phyloP scores from a whole-genome alignment of 192 early-diverging fungal genomes.

The Chytriomyces sp. region DNA sequence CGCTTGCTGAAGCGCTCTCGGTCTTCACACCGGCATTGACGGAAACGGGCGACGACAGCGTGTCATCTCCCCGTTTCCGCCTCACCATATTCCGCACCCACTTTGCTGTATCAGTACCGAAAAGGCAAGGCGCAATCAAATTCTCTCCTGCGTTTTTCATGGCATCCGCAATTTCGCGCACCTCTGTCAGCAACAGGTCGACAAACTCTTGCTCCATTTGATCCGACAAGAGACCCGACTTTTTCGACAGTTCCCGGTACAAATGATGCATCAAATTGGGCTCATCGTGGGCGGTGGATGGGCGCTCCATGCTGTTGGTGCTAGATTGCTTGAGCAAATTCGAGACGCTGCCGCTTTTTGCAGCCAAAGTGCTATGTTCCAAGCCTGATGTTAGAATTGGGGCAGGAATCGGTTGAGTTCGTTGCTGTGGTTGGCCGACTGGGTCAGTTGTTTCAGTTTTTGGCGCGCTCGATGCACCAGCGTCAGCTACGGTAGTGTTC shows the following conservation, averaged over 20 bases:
- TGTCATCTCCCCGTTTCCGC: slow-evolving; percentile 30
- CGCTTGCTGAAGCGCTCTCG: slow-evolving; percentile 14
- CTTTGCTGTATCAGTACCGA: slow-evolving; percentile 28
- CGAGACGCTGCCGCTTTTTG: background rate
- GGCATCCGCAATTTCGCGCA: slow-evolving; percentile 57
- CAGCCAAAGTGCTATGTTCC: background rate
- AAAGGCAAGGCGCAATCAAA: slow-evolving; percentile 32
- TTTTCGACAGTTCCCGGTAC: slow-evolving; percentile 62
- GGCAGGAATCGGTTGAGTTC: background rate
- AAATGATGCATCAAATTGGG: slow-evolving; percentile 18
- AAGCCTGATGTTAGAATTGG: background rate
- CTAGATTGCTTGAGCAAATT: background rate
- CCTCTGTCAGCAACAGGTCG: slow-evolving; percentile 65
- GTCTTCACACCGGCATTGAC: background rate
- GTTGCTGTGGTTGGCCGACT: background rate
- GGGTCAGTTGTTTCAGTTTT: background rate
- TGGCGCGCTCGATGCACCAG: background rate
- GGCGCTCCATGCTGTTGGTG: background rate
- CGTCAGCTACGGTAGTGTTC: background rate
- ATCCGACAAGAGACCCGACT: slow-evolving; percentile 67
- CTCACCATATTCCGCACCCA: slow-evolving; percentile 50
- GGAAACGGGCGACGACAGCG: slow-evolving; percentile 8
- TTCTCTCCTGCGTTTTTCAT: slow-evolving; percentile 43
- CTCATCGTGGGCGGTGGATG: background rate
- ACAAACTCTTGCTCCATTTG: slow-evolving; percentile 81